Evolutionary conservation across 2,329 filamentous ascomycete species (phyloP), one percentile per base, ranked within the genome.

Genomic region (Fusarium torulosum): DNA sequence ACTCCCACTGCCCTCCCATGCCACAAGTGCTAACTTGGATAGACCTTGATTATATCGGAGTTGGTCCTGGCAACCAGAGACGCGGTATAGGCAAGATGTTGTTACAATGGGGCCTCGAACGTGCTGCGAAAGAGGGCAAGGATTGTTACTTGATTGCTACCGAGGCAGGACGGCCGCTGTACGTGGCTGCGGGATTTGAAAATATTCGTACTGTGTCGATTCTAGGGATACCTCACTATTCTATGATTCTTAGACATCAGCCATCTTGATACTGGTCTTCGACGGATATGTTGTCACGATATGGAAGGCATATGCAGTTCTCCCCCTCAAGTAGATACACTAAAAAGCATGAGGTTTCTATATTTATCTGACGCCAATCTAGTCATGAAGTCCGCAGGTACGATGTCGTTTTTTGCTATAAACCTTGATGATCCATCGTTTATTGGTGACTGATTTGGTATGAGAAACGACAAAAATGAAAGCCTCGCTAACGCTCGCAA

Each of bases 401-500:
- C 11, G 11, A 29, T 29, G 10, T 13, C 11, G 27, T 6, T 2
- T 3, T 3, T 4, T 4, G 6, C 10, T 4, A 4, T 29, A 13
- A 13, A 5, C 9, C 11, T 10, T 3, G 11, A 29, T 11, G 10
- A 1, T 29, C 10, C 11, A 13, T 29, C 11, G 25, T 2, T 25
- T 9, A 25, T 25, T 25, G 10, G 2, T 41, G n/a, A 9, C 27
- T 15, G 8, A 21, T 11, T 15, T 15, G 11, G 20, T n/a, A 14
- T 14, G 14, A 7, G n/a, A 31, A 15, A 20, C 10, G 15, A n/a
- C 27, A 8, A 21, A 10, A 13, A 33, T 27, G 29, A 33, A 33
- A 53, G 50, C 47, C 63, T 61, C 47, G 46, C 61, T 40, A 31
- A 37, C 25, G 50, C 50, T 66, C 63, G 55, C 61, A 66, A 61